Evolutionary conservation across 2,329 filamentous ascomycete species (phyloP).

Genomic region (Stachybotrys chartarum): DNA sequence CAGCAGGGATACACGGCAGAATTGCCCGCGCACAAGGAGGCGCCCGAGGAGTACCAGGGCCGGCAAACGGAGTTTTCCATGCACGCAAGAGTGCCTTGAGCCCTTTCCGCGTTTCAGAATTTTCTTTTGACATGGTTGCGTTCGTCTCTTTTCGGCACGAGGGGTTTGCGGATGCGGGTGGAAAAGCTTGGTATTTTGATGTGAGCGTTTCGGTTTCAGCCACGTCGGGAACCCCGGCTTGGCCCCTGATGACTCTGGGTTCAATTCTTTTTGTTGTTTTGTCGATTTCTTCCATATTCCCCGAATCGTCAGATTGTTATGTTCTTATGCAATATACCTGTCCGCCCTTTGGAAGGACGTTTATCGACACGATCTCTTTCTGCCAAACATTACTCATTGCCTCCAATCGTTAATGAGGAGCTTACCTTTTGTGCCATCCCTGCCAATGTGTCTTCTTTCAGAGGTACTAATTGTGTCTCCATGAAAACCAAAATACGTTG

Average conservation of each 20-base stretch:
- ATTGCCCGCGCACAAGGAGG: slow-evolving; percentile 40
- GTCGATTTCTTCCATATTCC: neutral
- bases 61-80: neutral
- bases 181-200: neutral
- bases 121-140: neutral
- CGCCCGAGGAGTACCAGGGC: slow-evolving; percentile 32
- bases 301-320: neutral
- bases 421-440: no score
- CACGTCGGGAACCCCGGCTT: neutral
- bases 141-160: neutral
- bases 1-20: slow-evolving; percentile 34
- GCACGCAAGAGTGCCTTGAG: neutral
- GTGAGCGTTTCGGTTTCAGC: neutral
- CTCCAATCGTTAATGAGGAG: no score
- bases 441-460: no score
- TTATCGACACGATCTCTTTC: no score
- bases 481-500: no score
- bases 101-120: neutral
- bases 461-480: no score
- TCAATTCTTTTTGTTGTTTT: neutral
- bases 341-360: no score
- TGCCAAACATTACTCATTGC: no score
- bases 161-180: neutral
- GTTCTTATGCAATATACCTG: no score
- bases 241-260: neutral